Percentiles rank a stretch among this genome's conserved stretches.
phyloP scores from a whole-genome alignment of 2,329 filamentous ascomycete genomes.

The Anthostomella pinea region DNA sequence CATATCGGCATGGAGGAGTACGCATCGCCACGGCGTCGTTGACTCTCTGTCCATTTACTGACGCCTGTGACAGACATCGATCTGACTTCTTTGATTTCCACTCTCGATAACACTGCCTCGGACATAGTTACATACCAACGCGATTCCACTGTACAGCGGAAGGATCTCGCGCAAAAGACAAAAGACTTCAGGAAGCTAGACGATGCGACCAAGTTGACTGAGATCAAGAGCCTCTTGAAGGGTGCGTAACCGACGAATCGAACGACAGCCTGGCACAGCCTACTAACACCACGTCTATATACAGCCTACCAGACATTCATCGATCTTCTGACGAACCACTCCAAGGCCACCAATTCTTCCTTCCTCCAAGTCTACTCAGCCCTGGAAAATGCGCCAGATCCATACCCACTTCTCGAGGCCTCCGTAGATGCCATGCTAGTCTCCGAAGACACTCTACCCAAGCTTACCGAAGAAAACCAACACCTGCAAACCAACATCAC shows the following conservation, averaged over 20 bases:
- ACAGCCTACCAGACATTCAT: slow-evolving; percentile 96
- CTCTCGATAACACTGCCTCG: slow-evolving; percentile 87
- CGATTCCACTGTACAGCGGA: slow-evolving; percentile 92
- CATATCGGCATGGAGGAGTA: slow-evolving; percentile 95
- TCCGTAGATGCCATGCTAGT: slow-evolving; percentile 91
- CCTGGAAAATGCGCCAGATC: slow-evolving; percentile 91
- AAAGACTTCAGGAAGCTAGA: slow-evolving; percentile 97
- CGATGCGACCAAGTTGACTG: slow-evolving; percentile 74
- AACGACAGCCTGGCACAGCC: slow-evolving; percentile 8
- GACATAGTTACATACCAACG: slow-evolving; percentile 92
- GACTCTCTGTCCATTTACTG: slow-evolving; percentile 14
- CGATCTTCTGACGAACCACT: slow-evolving; percentile 92
- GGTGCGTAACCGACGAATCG: slow-evolving; percentile 53
- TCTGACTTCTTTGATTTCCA: slow-evolving; percentile 76
- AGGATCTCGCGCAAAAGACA: slow-evolving; percentile 97
- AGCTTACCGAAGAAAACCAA: slow-evolving; percentile 82
- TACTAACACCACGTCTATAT: slow-evolving; percentile 7
- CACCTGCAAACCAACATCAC: slow-evolving; percentile 78
- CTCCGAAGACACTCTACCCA: slow-evolving; percentile 88
- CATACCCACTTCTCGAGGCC: slow-evolving; percentile 92
- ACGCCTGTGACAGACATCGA: slow-evolving; percentile 69
- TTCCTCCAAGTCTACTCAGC: slow-evolving; percentile 93
- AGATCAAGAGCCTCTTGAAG: slow-evolving; percentile 88
- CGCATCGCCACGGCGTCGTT: slow-evolving; percentile 20
- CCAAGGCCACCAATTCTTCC: slow-evolving; percentile 87